phyloP scores from a whole-genome alignment of 257 asterid species.

The Solanum piurae region DNA sequence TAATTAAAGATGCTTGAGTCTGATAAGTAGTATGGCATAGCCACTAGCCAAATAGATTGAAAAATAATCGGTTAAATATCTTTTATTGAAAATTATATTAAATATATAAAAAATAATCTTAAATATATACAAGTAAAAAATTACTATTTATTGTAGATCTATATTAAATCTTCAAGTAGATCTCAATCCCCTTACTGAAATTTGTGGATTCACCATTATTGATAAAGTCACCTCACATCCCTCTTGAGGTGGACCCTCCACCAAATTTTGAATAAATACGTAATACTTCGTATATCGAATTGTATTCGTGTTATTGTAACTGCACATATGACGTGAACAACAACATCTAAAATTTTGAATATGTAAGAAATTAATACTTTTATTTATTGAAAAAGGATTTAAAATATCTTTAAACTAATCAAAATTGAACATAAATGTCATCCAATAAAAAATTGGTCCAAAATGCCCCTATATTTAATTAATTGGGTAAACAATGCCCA shows the following conservation, averaged over 20 bases:
- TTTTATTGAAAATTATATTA: too few relatives aligned
- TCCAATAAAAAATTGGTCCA: too few relatives aligned
- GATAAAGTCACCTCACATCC: background rate
- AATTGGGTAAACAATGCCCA: too few relatives aligned
- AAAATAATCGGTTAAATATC: too few relatives aligned
- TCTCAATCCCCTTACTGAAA: background rate
- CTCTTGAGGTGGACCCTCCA: rapidly evolving
- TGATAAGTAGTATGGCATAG: background rate
- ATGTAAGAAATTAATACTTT: too few relatives aligned
- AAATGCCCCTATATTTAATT: background rate
- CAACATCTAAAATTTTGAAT: background rate
- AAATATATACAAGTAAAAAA: background rate
- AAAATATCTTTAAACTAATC: background rate
- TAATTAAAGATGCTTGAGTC: background rate
- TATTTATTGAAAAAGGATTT: background rate
- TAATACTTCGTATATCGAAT: background rate
- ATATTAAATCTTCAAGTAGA: background rate
- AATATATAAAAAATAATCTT: too few relatives aligned
- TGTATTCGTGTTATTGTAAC: background rate
- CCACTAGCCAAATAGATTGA: background rate
- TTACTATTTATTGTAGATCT: background rate
- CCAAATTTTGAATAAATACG: background rate
- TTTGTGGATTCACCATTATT: background rate
- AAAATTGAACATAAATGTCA: too few relatives aligned
- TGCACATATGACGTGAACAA: background rate